Percentiles rank a stretch among this genome's conserved stretches.
Conservation (phyloP, 306 rosid genomes). For the Cucumis sativus region DNA sequence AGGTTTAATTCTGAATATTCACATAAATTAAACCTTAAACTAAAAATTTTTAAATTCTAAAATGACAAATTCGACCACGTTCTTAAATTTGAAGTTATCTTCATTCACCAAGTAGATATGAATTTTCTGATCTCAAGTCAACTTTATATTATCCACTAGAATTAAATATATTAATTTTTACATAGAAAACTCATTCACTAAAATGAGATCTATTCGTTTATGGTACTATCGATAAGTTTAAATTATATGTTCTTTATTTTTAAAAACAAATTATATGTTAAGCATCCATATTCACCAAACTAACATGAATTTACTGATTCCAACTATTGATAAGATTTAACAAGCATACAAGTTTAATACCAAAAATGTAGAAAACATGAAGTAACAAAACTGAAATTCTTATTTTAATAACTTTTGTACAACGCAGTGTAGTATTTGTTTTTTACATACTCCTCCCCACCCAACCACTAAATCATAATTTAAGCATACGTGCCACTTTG, state of each 20-base stretch:
- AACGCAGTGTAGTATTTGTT: background rate
- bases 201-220: background rate
- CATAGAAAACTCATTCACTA: background rate
- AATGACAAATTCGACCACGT: too few relatives aligned
- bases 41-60: too few relatives aligned
- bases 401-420: background rate
- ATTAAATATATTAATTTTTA: background rate
- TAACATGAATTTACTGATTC: background rate
- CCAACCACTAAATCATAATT: background rate
- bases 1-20: too few relatives aligned
- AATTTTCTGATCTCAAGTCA: background rate
- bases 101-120: background rate
- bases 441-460: background rate
- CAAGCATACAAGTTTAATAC: background rate
- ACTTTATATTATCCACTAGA: background rate
- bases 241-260: background rate
- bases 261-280: background rate
- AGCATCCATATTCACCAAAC: background rate
- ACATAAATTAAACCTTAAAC: too few relatives aligned
- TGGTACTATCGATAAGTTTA: background rate
- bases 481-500: background rate
- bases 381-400: background rate
- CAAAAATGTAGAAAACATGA: background rate
- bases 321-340: background rate
- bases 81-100: too few relatives aligned